These are phyloP conservation scores for Ganoderma sp. DNA, from an alignment of 1,284 basidiomycete species.

Conservation along the genomic window DNA sequence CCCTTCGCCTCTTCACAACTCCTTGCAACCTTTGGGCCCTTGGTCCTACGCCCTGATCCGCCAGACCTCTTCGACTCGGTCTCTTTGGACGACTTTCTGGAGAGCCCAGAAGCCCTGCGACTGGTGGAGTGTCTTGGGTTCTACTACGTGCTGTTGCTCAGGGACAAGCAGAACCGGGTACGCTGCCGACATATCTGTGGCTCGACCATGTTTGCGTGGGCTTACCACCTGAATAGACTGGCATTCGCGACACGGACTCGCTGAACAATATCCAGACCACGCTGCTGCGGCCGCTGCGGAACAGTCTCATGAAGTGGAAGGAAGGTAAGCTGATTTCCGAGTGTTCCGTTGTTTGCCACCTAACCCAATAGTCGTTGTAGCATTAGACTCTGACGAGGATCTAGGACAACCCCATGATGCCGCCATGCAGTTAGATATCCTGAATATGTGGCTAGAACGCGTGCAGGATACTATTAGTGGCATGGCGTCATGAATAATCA, in stretches of 20 bases:
- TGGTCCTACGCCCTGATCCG: constrained; percentile 56
- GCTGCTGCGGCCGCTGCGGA: constrained; percentile 41
- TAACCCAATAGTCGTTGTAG: neutral
- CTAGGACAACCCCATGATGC: constrained; percentile 23
- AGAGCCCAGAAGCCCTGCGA: constrained; percentile 54
- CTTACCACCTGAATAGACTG: constrained; percentile 48
- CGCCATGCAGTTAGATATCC: constrained; percentile 47
- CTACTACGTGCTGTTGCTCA: constrained; percentile 55
- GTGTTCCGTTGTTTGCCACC: neutral
- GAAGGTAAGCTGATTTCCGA: constrained; percentile 24
- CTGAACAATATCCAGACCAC: constrained; percentile 38
- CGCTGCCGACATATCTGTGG: constrained; percentile 7
- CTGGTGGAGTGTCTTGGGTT: constrained; percentile 59
- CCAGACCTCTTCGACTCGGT: constrained; percentile 46
- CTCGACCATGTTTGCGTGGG: neutral
- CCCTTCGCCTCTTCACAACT: constrained; percentile 56
- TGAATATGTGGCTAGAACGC: constrained; percentile 52
- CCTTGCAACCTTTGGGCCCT: constrained; percentile 55
- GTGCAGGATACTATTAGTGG: constrained; percentile 31
- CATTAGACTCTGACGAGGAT: neutral
- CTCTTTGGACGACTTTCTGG: constrained; percentile 47
- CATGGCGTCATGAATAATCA: neutral
- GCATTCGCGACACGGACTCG: constrained; percentile 51
- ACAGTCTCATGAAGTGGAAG: constrained; percentile 38
- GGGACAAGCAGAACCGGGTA: constrained; percentile 56